Evolutionary conservation across 768 basidiomycete species (phyloP).

Genomic region (Rubroboletus pulcherrimus): DNA sequence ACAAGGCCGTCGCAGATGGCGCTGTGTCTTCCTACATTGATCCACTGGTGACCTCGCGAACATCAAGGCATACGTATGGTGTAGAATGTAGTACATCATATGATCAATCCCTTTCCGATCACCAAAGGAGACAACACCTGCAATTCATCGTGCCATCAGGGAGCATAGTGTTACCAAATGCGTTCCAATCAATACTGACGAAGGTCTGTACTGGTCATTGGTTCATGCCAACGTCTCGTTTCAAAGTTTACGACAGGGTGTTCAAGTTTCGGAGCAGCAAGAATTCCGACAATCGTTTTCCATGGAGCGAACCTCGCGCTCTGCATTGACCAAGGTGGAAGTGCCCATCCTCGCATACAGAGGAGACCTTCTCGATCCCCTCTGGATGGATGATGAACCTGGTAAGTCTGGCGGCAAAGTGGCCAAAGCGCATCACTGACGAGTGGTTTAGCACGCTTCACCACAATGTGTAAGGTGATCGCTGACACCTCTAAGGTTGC

Average conservation of each 20-base stretch:
- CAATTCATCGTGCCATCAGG: slow-evolving; percentile 26
- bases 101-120: slow-evolving; percentile 32
- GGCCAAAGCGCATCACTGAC: not conserved
- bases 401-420: not conserved
- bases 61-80: slow-evolving; percentile 41
- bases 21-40: slow-evolving; percentile 39
- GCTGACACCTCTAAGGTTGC: slow-evolving; percentile 9
- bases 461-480: slow-evolving; percentile 9
- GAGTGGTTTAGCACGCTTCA: slow-evolving; percentile 1
- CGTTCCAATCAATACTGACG: slow-evolving; percentile 36
- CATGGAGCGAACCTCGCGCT: not conserved
- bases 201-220: slow-evolving; percentile 17
- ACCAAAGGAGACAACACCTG: slow-evolving; percentile 28
- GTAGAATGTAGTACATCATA: slow-evolving; percentile 29
- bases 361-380: slow-evolving; percentile 6
- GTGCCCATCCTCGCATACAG: slow-evolving; percentile 16
- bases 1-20: slow-evolving; percentile 51
- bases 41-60: slow-evolving; percentile 41
- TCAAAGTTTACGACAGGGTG: slow-evolving; percentile 3
- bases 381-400: slow-evolving; percentile 14
- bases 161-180: slow-evolving; percentile 24
- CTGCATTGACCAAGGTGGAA: not conserved
- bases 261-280: slow-evolving; percentile 17
- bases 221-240: not conserved
- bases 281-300: slow-evolving; percentile 19